These are phyloP conservation scores for Solanum clarkiae DNA, from an alignment of 257 asterid species.

Conservation along the genomic window DNA sequence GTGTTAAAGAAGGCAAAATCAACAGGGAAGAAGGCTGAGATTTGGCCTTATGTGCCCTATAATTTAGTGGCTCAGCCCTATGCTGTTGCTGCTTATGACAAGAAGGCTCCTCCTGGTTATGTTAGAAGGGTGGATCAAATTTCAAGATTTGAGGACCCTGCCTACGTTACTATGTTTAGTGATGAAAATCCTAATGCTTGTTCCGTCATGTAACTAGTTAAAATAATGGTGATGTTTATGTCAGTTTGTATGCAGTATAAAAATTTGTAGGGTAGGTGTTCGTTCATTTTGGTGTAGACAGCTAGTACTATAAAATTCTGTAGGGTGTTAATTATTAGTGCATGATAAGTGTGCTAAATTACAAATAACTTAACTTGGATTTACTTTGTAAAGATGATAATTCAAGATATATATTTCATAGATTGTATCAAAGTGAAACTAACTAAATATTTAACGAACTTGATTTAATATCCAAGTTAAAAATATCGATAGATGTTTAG, in stretches of 20 bases:
- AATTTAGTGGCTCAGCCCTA: slow-evolving; percentile 84
- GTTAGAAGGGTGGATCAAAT: slow-evolving; percentile 49
- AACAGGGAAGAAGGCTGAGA: slow-evolving; percentile 75
- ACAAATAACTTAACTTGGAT: too few relatives aligned
- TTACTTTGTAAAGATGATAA: too few relatives aligned
- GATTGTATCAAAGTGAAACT: too few relatives aligned
- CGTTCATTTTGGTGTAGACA: too few relatives aligned
- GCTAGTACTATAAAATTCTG: background rate
- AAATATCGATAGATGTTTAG: too few relatives aligned
- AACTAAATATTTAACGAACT: too few relatives aligned
- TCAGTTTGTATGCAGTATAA: background rate
- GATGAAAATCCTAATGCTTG: slow-evolving; percentile 91
- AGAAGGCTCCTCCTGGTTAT: slow-evolving; percentile 78
- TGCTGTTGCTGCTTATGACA: slow-evolving; percentile 55
- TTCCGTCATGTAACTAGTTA: slow-evolving; percentile 39
- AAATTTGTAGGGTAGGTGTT: background rate
- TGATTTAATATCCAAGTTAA: too few relatives aligned
- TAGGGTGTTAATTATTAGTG: background rate
- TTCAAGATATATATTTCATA: too few relatives aligned
- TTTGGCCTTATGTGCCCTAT: slow-evolving; percentile 89
- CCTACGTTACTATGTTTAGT: slow-evolving; percentile 48
- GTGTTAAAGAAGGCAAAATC: slow-evolving; percentile 66
- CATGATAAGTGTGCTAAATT: too few relatives aligned
- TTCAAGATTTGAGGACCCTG: slow-evolving; percentile 39
- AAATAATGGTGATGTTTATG: background rate